Percentiles rank a stretch among this genome's conserved stretches.
Conservation (phyloP, 192 early-diverging fungal genomes). For the Phlyctochytrium planicorne region DNA sequence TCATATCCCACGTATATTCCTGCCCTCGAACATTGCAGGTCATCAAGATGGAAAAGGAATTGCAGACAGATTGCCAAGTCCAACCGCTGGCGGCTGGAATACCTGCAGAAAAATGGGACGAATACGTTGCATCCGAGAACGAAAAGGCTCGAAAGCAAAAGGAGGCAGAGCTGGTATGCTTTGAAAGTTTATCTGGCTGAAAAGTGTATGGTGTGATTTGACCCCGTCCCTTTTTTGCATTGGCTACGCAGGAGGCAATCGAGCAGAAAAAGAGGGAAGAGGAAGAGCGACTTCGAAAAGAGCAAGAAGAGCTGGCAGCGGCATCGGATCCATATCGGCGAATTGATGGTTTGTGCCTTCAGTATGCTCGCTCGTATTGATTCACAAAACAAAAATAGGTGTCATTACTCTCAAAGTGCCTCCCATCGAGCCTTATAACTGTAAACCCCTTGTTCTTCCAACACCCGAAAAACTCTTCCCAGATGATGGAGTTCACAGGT, state of each 20-base stretch:
- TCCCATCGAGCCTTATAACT: conserved; percentile 4
- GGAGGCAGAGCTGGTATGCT: conserved; percentile 8
- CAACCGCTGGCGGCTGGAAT: conserved; percentile 7
- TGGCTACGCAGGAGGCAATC: conserved; percentile 5
- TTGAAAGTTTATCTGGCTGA: neutral
- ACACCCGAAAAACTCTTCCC: conserved; percentile 9
- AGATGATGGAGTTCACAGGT: neutral
- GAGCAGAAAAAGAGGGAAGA: conserved; percentile 7
- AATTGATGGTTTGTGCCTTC: neutral
- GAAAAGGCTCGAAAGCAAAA: conserved; percentile 3
- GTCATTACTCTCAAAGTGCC: conserved; percentile 13
- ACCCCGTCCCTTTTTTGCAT: neutral
- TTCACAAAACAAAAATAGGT: neutral
- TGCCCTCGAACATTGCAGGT: neutral
- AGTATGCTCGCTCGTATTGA: neutral
- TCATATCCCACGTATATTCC: conserved; percentile 7
- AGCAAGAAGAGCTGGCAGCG: neutral
- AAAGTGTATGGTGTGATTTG: neutral
- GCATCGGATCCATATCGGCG: neutral
- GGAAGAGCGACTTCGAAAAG: conserved; percentile 1
- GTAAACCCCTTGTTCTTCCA: neutral
- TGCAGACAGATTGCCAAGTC: neutral
- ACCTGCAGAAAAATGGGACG: conserved; percentile 23
- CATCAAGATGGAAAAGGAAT: neutral
- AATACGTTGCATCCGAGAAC: conserved; percentile 14